phyloP scores from a whole-genome alignment of 208 protist genomes.

The Zelonia costaricensis region DNA sequence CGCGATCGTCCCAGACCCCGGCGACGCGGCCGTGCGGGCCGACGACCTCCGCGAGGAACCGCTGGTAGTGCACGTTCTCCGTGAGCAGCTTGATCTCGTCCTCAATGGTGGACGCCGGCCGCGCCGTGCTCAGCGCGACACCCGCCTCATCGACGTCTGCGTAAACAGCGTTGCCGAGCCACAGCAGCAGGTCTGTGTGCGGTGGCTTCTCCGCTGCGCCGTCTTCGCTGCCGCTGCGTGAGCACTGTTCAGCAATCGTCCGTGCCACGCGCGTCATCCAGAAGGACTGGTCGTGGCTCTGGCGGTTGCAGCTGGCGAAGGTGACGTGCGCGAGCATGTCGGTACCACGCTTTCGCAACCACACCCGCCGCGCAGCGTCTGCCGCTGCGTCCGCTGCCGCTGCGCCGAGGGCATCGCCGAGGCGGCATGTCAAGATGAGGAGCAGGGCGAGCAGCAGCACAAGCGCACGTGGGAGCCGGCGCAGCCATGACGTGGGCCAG shows the following conservation, averaged over 20 bases:
- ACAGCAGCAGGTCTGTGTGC: constrained; percentile 65
- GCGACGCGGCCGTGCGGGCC: constrained; percentile 10
- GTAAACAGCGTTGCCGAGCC: constrained; percentile 79
- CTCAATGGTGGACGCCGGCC: constrained; percentile 5
- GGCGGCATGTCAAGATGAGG: background rate
- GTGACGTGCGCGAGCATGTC: constrained; percentile 45
- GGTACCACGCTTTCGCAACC: background rate
- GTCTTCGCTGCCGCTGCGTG: background rate
- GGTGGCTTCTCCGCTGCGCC: background rate
- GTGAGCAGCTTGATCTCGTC: constrained; percentile 26
- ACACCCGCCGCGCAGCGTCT: background rate
- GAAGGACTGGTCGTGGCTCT: constrained; percentile 61
- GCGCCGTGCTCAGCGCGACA: constrained; percentile 15
- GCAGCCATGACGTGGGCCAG: background rate
- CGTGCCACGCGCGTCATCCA: constrained; percentile 42
- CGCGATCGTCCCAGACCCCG: constrained; percentile 86
- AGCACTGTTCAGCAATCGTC: constrained; percentile 9
- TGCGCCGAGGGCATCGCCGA: background rate
- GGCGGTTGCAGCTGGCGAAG: constrained; percentile 74
- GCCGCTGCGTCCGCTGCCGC: background rate
- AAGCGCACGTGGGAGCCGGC: background rate
- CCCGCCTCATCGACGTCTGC: constrained; percentile 41
- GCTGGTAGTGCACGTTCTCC: constrained; percentile 30
- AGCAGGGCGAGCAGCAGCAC: no score
- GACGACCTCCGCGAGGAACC: constrained; percentile 26